phyloP scores from a whole-genome alignment of 169 alveolate species.

The Cryptosporidium bovis region DNA sequence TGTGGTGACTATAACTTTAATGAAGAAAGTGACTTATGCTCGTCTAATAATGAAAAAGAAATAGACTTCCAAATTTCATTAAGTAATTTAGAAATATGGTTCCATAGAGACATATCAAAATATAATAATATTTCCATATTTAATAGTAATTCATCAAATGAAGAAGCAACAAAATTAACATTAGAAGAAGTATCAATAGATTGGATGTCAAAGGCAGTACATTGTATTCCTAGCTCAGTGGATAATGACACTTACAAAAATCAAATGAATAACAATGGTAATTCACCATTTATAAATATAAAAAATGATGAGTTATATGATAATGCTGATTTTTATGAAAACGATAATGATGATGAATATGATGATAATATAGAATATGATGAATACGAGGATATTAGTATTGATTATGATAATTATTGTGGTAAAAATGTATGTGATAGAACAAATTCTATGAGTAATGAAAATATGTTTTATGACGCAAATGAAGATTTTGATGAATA shows the following conservation, averaged over 20 bases:
- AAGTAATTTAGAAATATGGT: constrained; percentile 58
- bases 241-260: not conserved
- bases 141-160: constrained; percentile 1
- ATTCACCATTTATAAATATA: not conserved
- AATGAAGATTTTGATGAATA: not conserved
- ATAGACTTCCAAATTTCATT: constrained; percentile 28
- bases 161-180: constrained; percentile 35
- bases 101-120: constrained; percentile 27
- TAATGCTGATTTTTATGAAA: not conserved
- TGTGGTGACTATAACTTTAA: not conserved
- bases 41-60: not conserved
- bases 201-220: constrained; percentile 66
- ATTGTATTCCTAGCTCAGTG: constrained; percentile 18
- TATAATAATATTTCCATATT: not conserved
- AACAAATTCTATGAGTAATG: not conserved
- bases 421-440: not conserved
- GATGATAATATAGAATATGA: not conserved
- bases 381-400: not conserved
- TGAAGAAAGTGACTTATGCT: not conserved
- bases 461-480: no score
- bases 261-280: not conserved
- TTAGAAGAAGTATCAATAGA: constrained; percentile 58
- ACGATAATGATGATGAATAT: not conserved
- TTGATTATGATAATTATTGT: not conserved
- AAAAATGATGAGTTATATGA: not conserved